Conservation (phyloP, 257 asterid species). For the Scutellaria barbata region DNA sequence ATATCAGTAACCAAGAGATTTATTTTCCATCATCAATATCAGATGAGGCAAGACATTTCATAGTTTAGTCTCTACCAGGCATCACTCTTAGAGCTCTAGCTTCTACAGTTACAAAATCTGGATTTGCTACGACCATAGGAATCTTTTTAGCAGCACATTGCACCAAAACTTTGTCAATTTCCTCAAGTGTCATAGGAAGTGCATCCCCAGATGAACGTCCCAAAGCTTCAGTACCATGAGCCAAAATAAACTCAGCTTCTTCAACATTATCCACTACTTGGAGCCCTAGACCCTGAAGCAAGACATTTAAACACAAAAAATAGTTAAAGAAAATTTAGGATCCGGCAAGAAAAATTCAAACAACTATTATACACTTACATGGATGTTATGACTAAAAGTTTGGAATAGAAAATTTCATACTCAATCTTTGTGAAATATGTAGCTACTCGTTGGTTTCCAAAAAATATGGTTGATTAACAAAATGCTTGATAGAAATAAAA, state of each 20-base stretch:
- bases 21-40: conserved; percentile 23
- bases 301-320: conserved; percentile 25
- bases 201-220: conserved; percentile 85
- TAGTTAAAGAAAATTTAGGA: conserved; percentile 15
- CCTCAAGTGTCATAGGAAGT: conserved; percentile 64
- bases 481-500: conserved; percentile 20
- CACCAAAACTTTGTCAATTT: conserved; percentile 75
- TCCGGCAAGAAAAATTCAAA: conserved; percentile 8
- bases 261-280: conserved; percentile 75
- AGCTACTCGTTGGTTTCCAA: background rate
- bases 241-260: conserved; percentile 85
- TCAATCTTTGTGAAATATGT: conserved; percentile 7
- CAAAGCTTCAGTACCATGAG: conserved; percentile 96
- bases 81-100: conserved; percentile 85
- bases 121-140: conserved; percentile 98
- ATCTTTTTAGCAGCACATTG: conserved; percentile 77
- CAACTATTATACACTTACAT: background rate
- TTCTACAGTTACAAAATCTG: conserved; percentile 97
- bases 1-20: background rate
- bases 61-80: conserved; percentile 67
- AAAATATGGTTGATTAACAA: background rate
- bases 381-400: background rate
- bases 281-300: conserved; percentile 78
- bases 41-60: conserved; percentile 25
- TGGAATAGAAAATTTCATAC: conserved; percentile 7